Conservation (phyloP, 768 basidiomycete species). For the Suillus variegatus region DNA sequence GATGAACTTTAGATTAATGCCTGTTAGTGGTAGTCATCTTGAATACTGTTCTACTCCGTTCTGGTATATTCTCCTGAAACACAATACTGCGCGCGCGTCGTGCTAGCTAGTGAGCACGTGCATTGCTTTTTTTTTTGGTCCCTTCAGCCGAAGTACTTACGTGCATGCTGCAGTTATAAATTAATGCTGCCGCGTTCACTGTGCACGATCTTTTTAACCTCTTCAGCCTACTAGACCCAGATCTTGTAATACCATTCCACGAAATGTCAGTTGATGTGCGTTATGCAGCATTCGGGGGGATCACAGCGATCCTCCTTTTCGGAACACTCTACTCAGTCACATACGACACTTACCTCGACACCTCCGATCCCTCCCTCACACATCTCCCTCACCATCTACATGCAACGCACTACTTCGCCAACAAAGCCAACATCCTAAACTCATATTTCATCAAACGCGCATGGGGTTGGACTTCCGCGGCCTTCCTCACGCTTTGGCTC, state of each 20-base stretch:
- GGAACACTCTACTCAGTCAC: constrained; percentile 70
- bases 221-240: not conserved
- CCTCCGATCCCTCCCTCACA: constrained; percentile 74
- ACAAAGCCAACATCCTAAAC: constrained; percentile 81
- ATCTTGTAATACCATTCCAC: not conserved
- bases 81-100: too few relatives aligned
- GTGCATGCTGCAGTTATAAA: not conserved
- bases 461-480: constrained; percentile 85
- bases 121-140: not conserved
- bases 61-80: too few relatives aligned
- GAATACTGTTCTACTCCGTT: too few relatives aligned
- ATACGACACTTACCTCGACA: constrained; percentile 76
- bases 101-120: too few relatives aligned
- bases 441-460: constrained; percentile 85
- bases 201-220: not conserved
- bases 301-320: constrained; percentile 50
- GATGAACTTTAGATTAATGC: too few relatives aligned
- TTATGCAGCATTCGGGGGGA: constrained; percentile 38
- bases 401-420: constrained; percentile 70
- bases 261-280: constrained; percentile 13
- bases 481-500: constrained; percentile 59
- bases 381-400: constrained; percentile 70
- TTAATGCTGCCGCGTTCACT: not conserved
- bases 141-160: not conserved
- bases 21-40: too few relatives aligned